Evolutionary conservation across 2,329 filamentous ascomycete species (phyloP).

Genomic region (Penicillium janthinellum): DNA sequence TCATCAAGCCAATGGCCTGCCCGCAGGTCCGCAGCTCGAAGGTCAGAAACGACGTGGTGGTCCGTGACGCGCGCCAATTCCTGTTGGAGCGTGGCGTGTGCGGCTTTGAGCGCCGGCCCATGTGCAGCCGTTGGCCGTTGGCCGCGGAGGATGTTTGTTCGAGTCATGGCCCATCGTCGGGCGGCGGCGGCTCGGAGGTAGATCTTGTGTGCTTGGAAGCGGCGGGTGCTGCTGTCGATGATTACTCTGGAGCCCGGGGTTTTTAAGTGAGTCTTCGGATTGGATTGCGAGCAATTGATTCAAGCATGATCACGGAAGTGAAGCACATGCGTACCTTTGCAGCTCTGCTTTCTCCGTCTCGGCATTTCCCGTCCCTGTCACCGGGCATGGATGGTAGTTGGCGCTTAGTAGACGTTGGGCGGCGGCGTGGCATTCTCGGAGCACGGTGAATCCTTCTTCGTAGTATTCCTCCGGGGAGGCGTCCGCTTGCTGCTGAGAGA

Average conservation of each 20-base stretch:
- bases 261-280: background rate
- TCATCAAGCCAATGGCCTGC: constrained; percentile 65
- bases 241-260: constrained; percentile 54
- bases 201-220: constrained; percentile 63
- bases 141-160: constrained; percentile 54
- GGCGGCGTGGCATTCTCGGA: constrained; percentile 58
- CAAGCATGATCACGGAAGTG: background rate
- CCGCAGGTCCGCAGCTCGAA: constrained; percentile 56
- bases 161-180: constrained; percentile 59
- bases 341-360: constrained; percentile 61
- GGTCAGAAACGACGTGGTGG: constrained; percentile 56
- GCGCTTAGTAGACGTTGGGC: constrained; percentile 58
- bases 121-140: constrained; percentile 53
- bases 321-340: constrained; percentile 48
- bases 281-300: background rate
- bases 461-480: constrained; percentile 58
- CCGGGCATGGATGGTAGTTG: constrained; percentile 52
- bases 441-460: constrained; percentile 60
- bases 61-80: constrained; percentile 62
- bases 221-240: constrained; percentile 59
- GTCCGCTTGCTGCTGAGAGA: constrained; percentile 56
- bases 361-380: constrained; percentile 47
- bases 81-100: constrained; percentile 49
- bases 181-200: constrained; percentile 62
- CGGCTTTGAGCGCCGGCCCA: constrained; percentile 50